Evolutionary conservation across 2,329 filamentous ascomycete species (phyloP).

Genomic region (Diaporthe ilicicola): DNA sequence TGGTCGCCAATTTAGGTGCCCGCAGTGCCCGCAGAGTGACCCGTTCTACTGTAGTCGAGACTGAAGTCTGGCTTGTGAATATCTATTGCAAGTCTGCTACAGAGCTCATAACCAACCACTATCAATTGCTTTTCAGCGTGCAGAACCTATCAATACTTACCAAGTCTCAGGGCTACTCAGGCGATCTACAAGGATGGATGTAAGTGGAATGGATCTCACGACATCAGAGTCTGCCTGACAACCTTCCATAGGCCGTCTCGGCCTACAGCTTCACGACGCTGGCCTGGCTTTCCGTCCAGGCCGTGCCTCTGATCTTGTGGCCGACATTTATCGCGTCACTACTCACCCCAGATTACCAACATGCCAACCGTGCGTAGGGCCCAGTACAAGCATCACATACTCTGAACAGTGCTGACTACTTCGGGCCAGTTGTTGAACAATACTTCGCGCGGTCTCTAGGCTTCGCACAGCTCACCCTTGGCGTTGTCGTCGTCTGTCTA

Average conservation of each 20-base stretch:
- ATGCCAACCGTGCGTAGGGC: conserved; percentile 42
- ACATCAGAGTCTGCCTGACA: background rate
- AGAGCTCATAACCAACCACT: background rate
- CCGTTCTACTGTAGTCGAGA: background rate
- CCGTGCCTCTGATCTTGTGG: conserved; percentile 56
- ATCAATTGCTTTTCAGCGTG: background rate
- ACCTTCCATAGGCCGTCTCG: conserved; percentile 53
- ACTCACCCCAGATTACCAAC: conserved; percentile 46
- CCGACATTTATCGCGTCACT: conserved; percentile 57
- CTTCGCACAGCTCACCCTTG: conserved; percentile 71
- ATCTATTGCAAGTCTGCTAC: background rate
- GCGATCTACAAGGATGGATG: conserved; percentile 25
- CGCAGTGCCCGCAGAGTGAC: background rate
- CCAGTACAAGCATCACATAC: background rate
- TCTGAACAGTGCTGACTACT: background rate
- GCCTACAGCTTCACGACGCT: conserved; percentile 60
- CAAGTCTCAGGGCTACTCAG: background rate
- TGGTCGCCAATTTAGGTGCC: background rate
- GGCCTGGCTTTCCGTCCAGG: conserved; percentile 60
- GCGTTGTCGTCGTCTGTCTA: conserved; percentile 70
- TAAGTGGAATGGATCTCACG: background rate
- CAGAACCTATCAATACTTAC: background rate
- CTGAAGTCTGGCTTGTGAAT: conserved; percentile 4
- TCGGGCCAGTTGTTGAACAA: conserved; percentile 60
- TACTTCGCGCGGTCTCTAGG: conserved; percentile 80